Base-by-base conservation (phyloP, 306 rosid species). In the Pyrus communis region DNA sequence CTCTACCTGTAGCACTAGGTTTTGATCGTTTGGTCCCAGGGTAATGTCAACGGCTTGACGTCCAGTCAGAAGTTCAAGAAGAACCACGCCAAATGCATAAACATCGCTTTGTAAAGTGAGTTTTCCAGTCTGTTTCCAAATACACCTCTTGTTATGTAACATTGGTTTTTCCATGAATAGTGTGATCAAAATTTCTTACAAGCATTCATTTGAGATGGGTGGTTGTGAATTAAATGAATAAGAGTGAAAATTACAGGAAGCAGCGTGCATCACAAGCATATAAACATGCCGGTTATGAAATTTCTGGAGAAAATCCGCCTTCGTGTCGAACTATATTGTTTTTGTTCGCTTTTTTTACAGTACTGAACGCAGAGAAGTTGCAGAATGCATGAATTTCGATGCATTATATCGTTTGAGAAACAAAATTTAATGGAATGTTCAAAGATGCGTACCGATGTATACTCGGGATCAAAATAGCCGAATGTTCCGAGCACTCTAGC, bases 31-130 rank as follows among this genome's bases (percentile, higher is more conserved):
- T 30, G 96, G 98, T 79, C 97, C 97, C 55, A 89, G 93, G 83
- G 81, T 92, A 67, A 95, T 85, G 81, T 95, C 98, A 80, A 95
- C 91, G 0, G 98, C 98, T 76, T 89, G 89, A 4, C 97, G 97
- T 63, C 98, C 98, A 0, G 98, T 95, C 81, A 95, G 79, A 79
- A 95, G 97, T 82, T 95, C 98, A 23, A 95, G 91, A 81, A 95
- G 98, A 88, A 95, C 98, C 73, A 95, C 98, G 67, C 98, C 97
- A 80, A 90, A 92, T 75, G 98, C 98, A 79, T 95, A 95, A 28
- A 90, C 98, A 76, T 95, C 98, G 74, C 98, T 95, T 62, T 95
- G 98, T 70, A 95, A 76, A 66, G 97, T 95, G 78, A 95, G 93
- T 85, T 90, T 95, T 51, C 98, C 98, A 28, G 98, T 95, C 98